Percentiles rank a stretch among this genome's conserved stretches.
Evolutionary conservation across 225 moss, liverwort and hornwort genomes (phyloP).

Genomic region (Pseudisothecium myosuroides): DNA sequence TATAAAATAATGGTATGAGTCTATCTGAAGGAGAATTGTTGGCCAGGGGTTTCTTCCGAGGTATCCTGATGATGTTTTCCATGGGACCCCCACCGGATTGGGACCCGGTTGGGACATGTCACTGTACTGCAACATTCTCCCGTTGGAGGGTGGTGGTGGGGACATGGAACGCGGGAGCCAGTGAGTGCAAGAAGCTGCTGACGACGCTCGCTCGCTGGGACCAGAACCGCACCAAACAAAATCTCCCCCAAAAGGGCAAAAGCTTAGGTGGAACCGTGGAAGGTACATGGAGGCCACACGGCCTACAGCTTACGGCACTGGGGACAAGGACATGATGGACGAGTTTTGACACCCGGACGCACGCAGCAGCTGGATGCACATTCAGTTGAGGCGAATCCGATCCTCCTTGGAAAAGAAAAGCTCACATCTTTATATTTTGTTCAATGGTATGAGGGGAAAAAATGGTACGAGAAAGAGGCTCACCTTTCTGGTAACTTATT

Average conservation of each 20-base stretch:
- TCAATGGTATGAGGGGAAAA: not conserved
- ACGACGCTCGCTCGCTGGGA: too few relatives aligned
- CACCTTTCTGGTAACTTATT: not conserved
- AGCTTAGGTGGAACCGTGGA: conserved; percentile 16
- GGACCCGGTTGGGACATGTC: not conserved
- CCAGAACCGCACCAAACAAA: conserved; percentile 21
- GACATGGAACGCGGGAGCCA: not conserved
- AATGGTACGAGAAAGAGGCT: not conserved
- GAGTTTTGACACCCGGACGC: not conserved
- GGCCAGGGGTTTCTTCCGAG: not conserved
- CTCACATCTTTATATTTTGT: not conserved
- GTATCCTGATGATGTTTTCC: not conserved
- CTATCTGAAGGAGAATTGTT: not conserved
- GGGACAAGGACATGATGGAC: not conserved
- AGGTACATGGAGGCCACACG: not conserved
- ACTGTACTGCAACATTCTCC: not conserved
- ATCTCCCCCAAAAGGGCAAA: not conserved
- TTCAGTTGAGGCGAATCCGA: not conserved
- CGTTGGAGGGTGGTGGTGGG: not conserved
- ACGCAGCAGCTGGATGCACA: too few relatives aligned
- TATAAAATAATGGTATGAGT: not conserved
- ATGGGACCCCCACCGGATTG: too few relatives aligned
- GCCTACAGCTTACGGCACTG: fast-evolving
- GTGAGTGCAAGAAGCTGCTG: not conserved
- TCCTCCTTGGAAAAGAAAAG: too few relatives aligned